Percentiles rank a stretch among this genome's conserved stretches.
Conservation (phyloP, 345 rosid genomes). For the Mangifera indica region DNA sequence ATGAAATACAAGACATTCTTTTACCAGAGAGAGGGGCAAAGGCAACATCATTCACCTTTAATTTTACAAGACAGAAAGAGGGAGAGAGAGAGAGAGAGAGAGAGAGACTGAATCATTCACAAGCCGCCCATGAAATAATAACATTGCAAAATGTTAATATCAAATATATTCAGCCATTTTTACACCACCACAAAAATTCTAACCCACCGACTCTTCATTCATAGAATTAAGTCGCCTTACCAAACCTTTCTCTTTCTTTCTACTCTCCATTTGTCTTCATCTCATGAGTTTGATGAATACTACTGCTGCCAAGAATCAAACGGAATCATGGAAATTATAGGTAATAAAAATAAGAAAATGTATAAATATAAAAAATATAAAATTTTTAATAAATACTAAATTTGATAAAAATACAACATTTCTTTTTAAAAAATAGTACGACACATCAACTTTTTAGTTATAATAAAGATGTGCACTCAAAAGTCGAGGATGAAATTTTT, state of each 20-base stretch:
- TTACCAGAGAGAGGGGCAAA: slow-evolving; percentile 10
- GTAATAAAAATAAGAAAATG: no score
- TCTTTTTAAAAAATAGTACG: no score
- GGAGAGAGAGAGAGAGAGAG: neutral
- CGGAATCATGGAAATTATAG: no score
- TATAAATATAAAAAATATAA: no score
- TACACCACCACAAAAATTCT: slow-evolving; percentile 27
- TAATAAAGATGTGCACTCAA: no score
- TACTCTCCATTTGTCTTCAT: slow-evolving; percentile 3
- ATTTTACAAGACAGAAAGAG: slow-evolving; percentile 18
- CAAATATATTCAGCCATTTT: slow-evolving; percentile 6
- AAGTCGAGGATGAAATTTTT: no score
- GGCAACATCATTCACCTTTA: slow-evolving; percentile 23
- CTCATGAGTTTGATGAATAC: slow-evolving; percentile 16
- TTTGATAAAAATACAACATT: no score
- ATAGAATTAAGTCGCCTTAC: neutral
- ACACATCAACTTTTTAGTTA: no score
- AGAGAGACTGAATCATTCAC: slow-evolving; percentile 26
- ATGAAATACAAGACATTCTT: slow-evolving; percentile 21
- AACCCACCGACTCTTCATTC: slow-evolving; percentile 14
- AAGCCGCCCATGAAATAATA: slow-evolving; percentile 26
- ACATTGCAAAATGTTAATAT: slow-evolving; percentile 7
- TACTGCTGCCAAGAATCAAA: neutral
- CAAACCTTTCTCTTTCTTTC: slow-evolving; percentile 2
- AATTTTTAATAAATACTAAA: no score